Conservation (phyloP, 2,329 filamentous ascomycete genomes). For the Trichoderma aggressivum region DNA sequence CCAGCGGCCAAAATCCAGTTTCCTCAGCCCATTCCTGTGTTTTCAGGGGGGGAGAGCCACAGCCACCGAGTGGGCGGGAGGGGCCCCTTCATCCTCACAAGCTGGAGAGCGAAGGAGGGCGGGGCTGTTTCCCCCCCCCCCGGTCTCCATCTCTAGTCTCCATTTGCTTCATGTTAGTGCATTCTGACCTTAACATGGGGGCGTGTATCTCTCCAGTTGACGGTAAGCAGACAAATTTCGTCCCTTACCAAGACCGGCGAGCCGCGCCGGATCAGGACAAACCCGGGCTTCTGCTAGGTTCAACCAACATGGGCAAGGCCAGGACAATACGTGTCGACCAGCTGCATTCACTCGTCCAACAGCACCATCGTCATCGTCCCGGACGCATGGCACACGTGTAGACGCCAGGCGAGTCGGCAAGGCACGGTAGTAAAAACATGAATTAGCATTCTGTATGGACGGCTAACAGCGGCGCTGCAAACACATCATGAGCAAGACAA, state of each 20-base stretch:
- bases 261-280: constrained; percentile 10
- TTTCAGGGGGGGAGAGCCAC: constrained; percentile 4
- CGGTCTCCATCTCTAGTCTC: constrained; percentile 10
- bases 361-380: not conserved
- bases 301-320: not conserved
- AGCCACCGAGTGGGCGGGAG: constrained; percentile 11
- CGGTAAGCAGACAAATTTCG: constrained; percentile 6
- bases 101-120: not conserved
- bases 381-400: not conserved
- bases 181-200: not conserved
- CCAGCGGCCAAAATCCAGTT: not conserved
- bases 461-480: not conserved
- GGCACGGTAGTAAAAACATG: not conserved
- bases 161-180: constrained; percentile 9
- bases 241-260: constrained; percentile 14
- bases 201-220: not conserved
- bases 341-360: not conserved
- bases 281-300: not conserved
- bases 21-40: not conserved
- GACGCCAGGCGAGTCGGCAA: not conserved
- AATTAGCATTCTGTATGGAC: not conserved
- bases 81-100: constrained; percentile 5
- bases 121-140: constrained; percentile 3
- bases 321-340: not conserved
- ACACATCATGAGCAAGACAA: not conserved